These are phyloP conservation scores for Fusarium kyushuense DNA, from an alignment of 2,329 filamentous ascomycete genomes.

Conservation along the genomic window DNA sequence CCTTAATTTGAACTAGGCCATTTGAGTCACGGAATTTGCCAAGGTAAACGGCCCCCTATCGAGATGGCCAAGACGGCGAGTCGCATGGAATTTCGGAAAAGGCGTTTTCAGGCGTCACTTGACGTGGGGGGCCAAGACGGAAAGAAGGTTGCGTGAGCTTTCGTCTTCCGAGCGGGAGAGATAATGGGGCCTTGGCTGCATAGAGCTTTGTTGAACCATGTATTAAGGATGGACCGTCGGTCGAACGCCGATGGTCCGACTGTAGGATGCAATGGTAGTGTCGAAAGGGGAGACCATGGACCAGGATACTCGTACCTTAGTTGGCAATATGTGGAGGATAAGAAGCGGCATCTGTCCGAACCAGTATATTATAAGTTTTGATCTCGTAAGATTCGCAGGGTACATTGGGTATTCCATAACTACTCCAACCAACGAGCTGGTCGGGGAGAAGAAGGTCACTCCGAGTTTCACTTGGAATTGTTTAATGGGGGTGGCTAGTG, in stretches of 20 bases:
- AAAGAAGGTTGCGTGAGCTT: slow-evolving; percentile 11
- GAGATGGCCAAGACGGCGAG: slow-evolving; percentile 18
- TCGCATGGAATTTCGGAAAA: slow-evolving; percentile 1
- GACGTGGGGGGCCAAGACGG: slow-evolving; percentile 35
- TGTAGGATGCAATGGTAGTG: slow-evolving; percentile 29
- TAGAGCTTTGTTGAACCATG: slow-evolving; percentile 19
- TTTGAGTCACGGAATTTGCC: not conserved
- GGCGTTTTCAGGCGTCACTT: slow-evolving; percentile 8
- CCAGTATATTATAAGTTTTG: slow-evolving; percentile 25
- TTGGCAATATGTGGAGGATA: slow-evolving; percentile 27
- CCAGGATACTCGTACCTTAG: slow-evolving; percentile 21
- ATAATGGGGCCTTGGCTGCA: slow-evolving; percentile 22
- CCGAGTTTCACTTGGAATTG: slow-evolving; percentile 16
- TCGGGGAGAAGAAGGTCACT: slow-evolving; percentile 24
- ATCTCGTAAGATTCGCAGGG: slow-evolving; percentile 36
- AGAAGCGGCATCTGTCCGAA: slow-evolving; percentile 11
- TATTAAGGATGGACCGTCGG: slow-evolving; percentile 43
- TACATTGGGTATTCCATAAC: slow-evolving; percentile 15
- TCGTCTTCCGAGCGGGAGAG: slow-evolving; percentile 8
- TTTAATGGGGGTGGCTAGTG: not conserved
- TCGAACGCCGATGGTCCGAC: slow-evolving; percentile 43
- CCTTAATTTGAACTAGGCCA: not conserved
- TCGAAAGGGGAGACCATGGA: slow-evolving; percentile 13
- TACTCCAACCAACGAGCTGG: slow-evolving; percentile 14
- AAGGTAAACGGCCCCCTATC: slow-evolving; percentile 8